A percentile compares a stretch with the other conserved stretches of the same genome.
Conservation (phyloP, 148 eudicot species). For the Rhododendron ovatum region DNA sequence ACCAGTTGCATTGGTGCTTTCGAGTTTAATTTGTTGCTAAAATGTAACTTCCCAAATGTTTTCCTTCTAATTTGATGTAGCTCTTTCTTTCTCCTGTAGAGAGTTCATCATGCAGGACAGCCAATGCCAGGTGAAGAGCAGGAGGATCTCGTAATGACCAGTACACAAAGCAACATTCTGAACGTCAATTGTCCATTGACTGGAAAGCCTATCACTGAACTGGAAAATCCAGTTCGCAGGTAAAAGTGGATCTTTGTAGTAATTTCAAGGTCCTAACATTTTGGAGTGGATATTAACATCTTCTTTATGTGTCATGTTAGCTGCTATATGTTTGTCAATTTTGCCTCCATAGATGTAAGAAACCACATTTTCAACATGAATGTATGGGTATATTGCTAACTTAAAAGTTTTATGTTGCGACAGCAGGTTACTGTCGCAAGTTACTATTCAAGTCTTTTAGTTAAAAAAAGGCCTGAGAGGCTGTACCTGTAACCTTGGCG, state of each 20-base stretch:
- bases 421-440: background rate
- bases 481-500: background rate
- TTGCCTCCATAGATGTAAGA: background rate
- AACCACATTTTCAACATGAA: background rate
- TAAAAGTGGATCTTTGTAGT: conserved; percentile 10
- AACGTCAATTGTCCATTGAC: conserved; percentile 72
- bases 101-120: conserved; percentile 87
- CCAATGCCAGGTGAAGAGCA: conserved; percentile 97
- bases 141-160: conserved; percentile 85
- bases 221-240: conserved; percentile 82
- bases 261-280: background rate
- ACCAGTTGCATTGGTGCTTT: background rate
- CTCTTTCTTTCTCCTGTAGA: conserved; percentile 38
- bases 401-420: background rate
- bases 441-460: background rate
- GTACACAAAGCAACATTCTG: conserved; percentile 57
- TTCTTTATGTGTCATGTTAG: background rate
- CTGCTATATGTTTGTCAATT: background rate
- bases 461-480: background rate
- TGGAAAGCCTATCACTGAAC: conserved; percentile 67
- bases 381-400: background rate
- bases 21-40: background rate
- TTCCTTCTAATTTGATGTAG: background rate
- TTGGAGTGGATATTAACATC: background rate
- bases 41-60: background rate